Evolutionary conservation across 2,329 filamentous ascomycete genomes (phyloP), one percentile per base, ranked within the genome.

Genomic region (Colletotrichum zoysiae): DNA sequence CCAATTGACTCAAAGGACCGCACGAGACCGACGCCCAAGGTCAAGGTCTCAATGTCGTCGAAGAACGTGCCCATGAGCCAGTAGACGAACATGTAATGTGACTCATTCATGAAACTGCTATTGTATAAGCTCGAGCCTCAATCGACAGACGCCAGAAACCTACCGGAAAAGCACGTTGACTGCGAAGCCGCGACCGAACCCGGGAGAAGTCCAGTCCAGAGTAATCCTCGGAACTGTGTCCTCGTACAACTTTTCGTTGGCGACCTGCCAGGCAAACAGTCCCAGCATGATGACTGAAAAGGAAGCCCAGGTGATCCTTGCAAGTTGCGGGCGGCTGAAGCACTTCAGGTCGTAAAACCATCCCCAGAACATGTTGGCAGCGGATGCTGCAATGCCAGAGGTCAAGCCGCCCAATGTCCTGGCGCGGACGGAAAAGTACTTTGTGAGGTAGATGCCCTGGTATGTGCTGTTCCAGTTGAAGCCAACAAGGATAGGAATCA

Each of bases 401-500:
- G 81, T 81, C 53, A 87, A 74, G 0, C 84, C 82, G 0, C 82
- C 83, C 2, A 88, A 78, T 1, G 85, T 83, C 3, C 86, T 79
- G 0, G 85, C 78, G 2, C 86, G 82, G 2, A 87, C 86, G 4
- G 84, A 86, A 74, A 87, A 87, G 78, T 87, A 87, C 35, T 82
- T 84, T 12, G 86, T 84, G 20, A 87, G 80, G 74, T 88, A 88
- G 23, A 86, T 87, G 8, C 86, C 84, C 30, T 86, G 78, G 35
- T 88, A 88, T 0, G 85, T 86, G 40, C 76, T 77, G 71, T 86
- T 87, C 83, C 86, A 88, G 70, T 86, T 84, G 74, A 86, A 86
- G 0, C 84, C 84, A 0, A 87, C 75, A 23, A 87, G 80, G 20
- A 88, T 81, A 0, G 86, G 86, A 5, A 87, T 81, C 14, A 88